These are phyloP conservation scores for Kurtzmaniella quercitrusa DNA, from an alignment of 1,139 yeast genomes.

Conservation along the genomic window DNA sequence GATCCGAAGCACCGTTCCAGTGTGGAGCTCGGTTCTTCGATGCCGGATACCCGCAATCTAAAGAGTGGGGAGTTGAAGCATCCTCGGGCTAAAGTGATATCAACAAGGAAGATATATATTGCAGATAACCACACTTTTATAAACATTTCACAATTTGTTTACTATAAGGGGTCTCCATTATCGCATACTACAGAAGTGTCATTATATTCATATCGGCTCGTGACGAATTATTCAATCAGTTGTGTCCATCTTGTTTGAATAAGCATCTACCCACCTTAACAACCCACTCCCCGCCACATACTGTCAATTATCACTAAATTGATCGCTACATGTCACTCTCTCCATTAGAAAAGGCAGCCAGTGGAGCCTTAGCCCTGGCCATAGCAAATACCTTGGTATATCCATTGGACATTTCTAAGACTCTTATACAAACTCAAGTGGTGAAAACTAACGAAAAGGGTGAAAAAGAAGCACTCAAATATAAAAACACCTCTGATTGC, in stretches of 20 bases:
- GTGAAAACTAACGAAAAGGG: slow-evolving; percentile 18
- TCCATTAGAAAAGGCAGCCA: slow-evolving; percentile 70
- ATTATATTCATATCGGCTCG: no score
- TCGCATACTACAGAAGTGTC: not conserved
- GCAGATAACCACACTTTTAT: not conserved
- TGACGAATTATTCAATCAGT: no score
- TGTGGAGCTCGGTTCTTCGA: not conserved
- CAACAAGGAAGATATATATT: not conserved
- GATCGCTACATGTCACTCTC: slow-evolving; percentile 48
- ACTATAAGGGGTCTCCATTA: not conserved
- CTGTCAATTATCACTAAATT: slow-evolving; percentile 10
- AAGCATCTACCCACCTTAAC: no score
- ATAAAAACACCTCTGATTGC: slow-evolving; percentile 62
- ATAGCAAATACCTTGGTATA: slow-evolving; percentile 76
- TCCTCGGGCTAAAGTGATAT: slow-evolving; percentile 1
- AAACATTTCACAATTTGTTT: not conserved
- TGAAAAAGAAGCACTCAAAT: slow-evolving; percentile 32
- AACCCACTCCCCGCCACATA: no score
- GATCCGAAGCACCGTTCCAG: not conserved
- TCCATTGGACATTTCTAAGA: slow-evolving; percentile 71
- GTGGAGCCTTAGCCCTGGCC: slow-evolving; percentile 83
- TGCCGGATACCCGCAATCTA: not conserved
- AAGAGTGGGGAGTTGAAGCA: slow-evolving; percentile 1
- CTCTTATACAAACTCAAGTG: slow-evolving; percentile 68
- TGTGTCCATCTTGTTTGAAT: no score